phyloP scores from a whole-genome alignment of 805 yeast genomes.

The Zygotorulaspora danielsina region DNA sequence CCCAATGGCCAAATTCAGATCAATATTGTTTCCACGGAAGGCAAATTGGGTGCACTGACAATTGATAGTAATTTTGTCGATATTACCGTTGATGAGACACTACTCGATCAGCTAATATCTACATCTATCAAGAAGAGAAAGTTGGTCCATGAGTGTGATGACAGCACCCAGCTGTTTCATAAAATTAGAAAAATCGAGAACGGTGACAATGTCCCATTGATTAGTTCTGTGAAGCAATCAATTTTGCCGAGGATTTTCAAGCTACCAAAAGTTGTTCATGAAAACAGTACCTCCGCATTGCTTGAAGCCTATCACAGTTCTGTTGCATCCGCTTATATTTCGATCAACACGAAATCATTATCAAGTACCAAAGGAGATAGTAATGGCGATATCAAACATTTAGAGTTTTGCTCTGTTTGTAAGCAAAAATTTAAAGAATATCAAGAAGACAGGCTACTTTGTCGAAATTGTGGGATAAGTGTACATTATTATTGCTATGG shows the following conservation, averaged over 20 bases:
- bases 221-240: neutral
- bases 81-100: slow-evolving; percentile 11
- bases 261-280: neutral
- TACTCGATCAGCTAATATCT: neutral
- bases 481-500: slow-evolving; percentile 77
- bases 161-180: neutral
- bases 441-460: slow-evolving; percentile 38
- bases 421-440: slow-evolving; percentile 27
- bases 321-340: neutral
- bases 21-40: slow-evolving; percentile 3
- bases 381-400: neutral
- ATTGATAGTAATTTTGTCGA: slow-evolving; percentile 17
- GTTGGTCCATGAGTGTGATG: neutral
- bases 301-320: slow-evolving; percentile 5
- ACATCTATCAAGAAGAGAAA: neutral
- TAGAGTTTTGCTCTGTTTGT: slow-evolving; percentile 57
- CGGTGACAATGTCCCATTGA: neutral
- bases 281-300: slow-evolving; percentile 1
- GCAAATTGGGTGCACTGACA: slow-evolving; percentile 8
- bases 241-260: too few relatives aligned
- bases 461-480: slow-evolving; percentile 61
- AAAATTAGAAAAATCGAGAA: neutral
- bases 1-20: slow-evolving; percentile 5
- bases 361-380: neutral
- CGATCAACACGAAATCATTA: neutral